phyloP scores from a whole-genome alignment of 1,284 basidiomycete genomes.

The Fereydounia khargensis region DNA sequence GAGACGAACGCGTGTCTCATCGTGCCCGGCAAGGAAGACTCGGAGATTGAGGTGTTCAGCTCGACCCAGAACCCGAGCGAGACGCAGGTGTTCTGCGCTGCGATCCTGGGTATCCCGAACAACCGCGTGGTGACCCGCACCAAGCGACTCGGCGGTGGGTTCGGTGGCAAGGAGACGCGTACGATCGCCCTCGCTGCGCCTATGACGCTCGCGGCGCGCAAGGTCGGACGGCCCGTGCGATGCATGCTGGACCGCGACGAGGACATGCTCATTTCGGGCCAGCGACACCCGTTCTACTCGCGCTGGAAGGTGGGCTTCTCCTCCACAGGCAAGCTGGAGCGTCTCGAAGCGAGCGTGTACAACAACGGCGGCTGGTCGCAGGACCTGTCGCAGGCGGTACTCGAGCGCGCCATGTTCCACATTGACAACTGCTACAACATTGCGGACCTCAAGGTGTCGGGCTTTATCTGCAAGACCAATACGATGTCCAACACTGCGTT shows the following conservation, averaged over 20 bases:
- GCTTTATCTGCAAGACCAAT: conserved; percentile 56
- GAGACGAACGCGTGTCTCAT: conserved; percentile 57
- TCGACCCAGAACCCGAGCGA: conserved; percentile 57
- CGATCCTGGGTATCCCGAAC: conserved; percentile 54
- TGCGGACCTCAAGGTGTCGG: conserved; percentile 51
- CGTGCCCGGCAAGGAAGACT: conserved; percentile 56
- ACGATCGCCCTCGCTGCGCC: conserved; percentile 36
- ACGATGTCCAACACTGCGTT: conserved; percentile 59
- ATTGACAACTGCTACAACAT: conserved; percentile 54
- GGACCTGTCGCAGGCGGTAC: conserved; percentile 56
- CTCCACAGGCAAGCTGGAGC: conserved; percentile 52
- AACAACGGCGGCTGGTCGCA: conserved; percentile 58
- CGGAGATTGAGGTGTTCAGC: conserved; percentile 57
- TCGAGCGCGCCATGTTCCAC: conserved; percentile 58
- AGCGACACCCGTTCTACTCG: conserved; percentile 57
- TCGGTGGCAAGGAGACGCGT: conserved; percentile 57
- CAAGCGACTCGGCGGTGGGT: conserved; percentile 58
- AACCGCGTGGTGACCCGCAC: conserved; percentile 52
- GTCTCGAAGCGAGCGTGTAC: conserved; percentile 53
- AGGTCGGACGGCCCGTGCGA: conserved; percentile 53
- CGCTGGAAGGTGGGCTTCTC: conserved; percentile 56
- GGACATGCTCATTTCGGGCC: conserved; percentile 57
- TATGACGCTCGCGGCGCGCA: conserved; percentile 53
- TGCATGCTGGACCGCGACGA: conserved; percentile 58
- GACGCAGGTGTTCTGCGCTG: conserved; percentile 56